A percentile compares a stretch with the other conserved stretches of the same genome.
These are phyloP conservation scores for Sarocladiaceae sp. DNA, from an alignment of 2,329 filamentous ascomycete genomes.

Conservation along the genomic window DNA sequence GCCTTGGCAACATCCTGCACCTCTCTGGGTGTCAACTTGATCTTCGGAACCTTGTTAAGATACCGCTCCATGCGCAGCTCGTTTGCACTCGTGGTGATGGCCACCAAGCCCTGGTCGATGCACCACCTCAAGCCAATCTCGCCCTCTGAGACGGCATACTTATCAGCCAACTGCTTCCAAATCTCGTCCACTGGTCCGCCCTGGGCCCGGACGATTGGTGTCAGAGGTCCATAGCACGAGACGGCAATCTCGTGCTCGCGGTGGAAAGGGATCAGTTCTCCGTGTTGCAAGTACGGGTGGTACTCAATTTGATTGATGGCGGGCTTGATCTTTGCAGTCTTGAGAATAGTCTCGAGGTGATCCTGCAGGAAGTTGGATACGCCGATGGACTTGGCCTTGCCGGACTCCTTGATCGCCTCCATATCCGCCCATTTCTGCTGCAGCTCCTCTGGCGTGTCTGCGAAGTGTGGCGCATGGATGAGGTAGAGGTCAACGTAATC, in stretches of 20 bases:
- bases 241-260: slow-evolving; percentile 53
- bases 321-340: slow-evolving; percentile 58
- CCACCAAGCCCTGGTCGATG: slow-evolving; percentile 55
- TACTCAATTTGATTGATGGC: slow-evolving; percentile 79
- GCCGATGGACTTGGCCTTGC: slow-evolving; percentile 66
- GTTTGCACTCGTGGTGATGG: slow-evolving; percentile 56
- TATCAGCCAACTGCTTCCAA: slow-evolving; percentile 47
- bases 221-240: slow-evolving; percentile 53
- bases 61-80: slow-evolving; percentile 55
- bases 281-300: slow-evolving; percentile 71
- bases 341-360: slow-evolving; percentile 52
- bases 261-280: slow-evolving; percentile 53
- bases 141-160: slow-evolving; percentile 53
- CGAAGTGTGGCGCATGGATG: slow-evolving; percentile 55
- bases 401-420: slow-evolving; percentile 62
- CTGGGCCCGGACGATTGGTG: slow-evolving; percentile 40
- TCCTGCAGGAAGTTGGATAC: slow-evolving; percentile 68
- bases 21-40: slow-evolving; percentile 58
- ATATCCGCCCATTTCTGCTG: slow-evolving; percentile 56
- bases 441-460: slow-evolving; percentile 44
- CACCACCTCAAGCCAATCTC: slow-evolving; percentile 57
- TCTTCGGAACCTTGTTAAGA: slow-evolving; percentile 42
- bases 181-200: slow-evolving; percentile 50
- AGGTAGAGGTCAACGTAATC: slow-evolving; percentile 72
- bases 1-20: slow-evolving; percentile 50